Base-by-base conservation (phyloP, 352 stramenopile species). In the Pythium periplocum region DNA sequence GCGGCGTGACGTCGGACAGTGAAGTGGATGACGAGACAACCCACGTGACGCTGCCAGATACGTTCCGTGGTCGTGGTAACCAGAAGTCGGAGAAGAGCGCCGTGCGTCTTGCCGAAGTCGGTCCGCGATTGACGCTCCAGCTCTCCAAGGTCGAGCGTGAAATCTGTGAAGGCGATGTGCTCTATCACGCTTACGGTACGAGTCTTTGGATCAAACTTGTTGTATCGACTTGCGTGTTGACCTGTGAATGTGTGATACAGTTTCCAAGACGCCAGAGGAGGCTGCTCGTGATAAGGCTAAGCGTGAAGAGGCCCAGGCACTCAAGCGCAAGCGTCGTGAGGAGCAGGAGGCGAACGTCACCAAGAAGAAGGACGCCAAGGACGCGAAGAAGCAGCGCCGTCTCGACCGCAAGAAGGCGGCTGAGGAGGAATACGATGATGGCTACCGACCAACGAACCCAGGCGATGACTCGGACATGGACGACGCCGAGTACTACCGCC, bases 121-220 rank as follows among this genome's bases (percentile, higher is more conserved):
- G 97, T 6, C 97, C 97, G 12, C 77, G 97, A 6, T 64, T 99
- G 33, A 97, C 87, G 17, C 68, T 99, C 31, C 87, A 97, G 61
- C 75, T 99, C 2, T 95, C 87, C 40, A 99, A 98, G 78, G 96
- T 99, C 39, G 92, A 99, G 76, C 81, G 95, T 48, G 96, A 96
- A 51, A 76, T 99, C 39, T 97, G 87, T 52, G 84, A 94, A 36
- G 96, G 97, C 42, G 96, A 99, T 69, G 93, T 99, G 42, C 82
- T 99, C 57, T 99, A 98, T 73, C 96, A 99, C 78, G 90, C 92
- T 30, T 98, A 92, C 73, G 79, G 71, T 72, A 56, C 35, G 59
- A 53, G 3, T 26, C 48, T 38, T 46, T 35, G 11, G 42, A 46
- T 45, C 33, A 38, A 45, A 0, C 10, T 40, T 38, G 3, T 51